Base-by-base conservation (phyloP, 2,329 filamentous ascomycete species). In the Nemania serpens region DNA sequence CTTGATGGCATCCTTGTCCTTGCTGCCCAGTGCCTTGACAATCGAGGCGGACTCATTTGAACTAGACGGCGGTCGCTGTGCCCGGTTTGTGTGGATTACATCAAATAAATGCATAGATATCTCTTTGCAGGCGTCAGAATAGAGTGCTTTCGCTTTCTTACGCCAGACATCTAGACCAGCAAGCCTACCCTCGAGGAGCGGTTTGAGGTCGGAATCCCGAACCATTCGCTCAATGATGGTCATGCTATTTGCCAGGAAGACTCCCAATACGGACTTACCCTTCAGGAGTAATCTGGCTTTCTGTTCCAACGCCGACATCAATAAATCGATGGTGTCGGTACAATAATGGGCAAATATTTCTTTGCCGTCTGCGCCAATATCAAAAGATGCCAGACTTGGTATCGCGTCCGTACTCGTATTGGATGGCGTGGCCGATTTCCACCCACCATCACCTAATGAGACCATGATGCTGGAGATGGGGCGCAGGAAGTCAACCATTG, bases 1-100 rank as follows among this genome's bases (percentile, higher is more conserved):
- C 77, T 99, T 99, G 77, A 98, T 96, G 59, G 88, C 89, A 73
- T 99, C 95, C 76, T 94, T 96, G 73, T 99, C 95, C 75, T 97
- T 97, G 70, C 89, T 92, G 47, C 85, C 88, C 2, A 98, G 81
- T 1, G 85, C 85, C 76, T 96, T 97, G 61, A 98, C 82, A 59
- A 97, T 90, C 0, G 90, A 89, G 15, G 88, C 87, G 2, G 91
- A 95, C 75, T 97, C 93, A n/a, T 85, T 86, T 25, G 86, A 87
- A 9, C 88, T 86, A 2, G 90, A 93, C 0, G 87, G 84, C 13
- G 93, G 91, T 17, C 93, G 87, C 52, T 86, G 77, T 22, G 81
- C 79, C 41, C 91, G 88, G 73, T 88, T 95, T 0, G 94, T 98
- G 77, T 97, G 93, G 66, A 96, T 93, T 17, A 94, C 91, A 73